Base-by-base conservation (phyloP, 2,329 filamentous ascomycete species). In the Cercospora brassicicola region DNA sequence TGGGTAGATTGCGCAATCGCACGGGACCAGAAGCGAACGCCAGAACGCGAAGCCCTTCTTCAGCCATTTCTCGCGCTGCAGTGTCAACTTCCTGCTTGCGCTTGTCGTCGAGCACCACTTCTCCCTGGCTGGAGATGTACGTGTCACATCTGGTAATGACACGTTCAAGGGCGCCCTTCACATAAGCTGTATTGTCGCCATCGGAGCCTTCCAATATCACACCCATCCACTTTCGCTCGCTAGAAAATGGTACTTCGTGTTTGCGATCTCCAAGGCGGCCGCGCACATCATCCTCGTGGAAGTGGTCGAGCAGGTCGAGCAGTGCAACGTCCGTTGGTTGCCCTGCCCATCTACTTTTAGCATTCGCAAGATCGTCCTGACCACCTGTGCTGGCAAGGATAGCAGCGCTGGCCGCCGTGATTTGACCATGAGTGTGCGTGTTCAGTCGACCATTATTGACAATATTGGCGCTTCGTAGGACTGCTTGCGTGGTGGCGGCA, bases 191-290 rank as follows among this genome's bases (percentile, higher is more conserved):
- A 75, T 96, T 92, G 69, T 89, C 88, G 42, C 91, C 89, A 67
- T 83, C 84, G 31, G 83, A 81, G 30, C 84, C 84, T 66, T 79
- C 76, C 70, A 97, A 91, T 1, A 93, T 91, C 30, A 97, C 94
- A 36, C 96, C 96, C 96, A 99, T 99, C 94, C 94, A 99, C 80
- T 99, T 99, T 66, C 94, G 88, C 78, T 97, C 93, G 0, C 95
- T 99, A 78, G 94, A 98, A 80, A 99, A 99, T 0, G 95, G 94
- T 0, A 92, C 94, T 79, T 99, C 95, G 53, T 89, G 89, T 33
- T 91, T 87, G 59, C 94, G 91, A 33, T 87, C 86, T n/a, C 93
- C 93, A 64, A 97, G 88, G 9, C 91, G 90, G 57, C 95, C 91
- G 69, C 96, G 90, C 56, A 96, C 89, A 80, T 99, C 95, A 72